A percentile compares a stretch with the other conserved stretches of the same genome.
These are phyloP conservation scores for Talaromyces rugulosus DNA, from an alignment of 2,329 filamentous ascomycete genomes.

Conservation along the genomic window DNA sequence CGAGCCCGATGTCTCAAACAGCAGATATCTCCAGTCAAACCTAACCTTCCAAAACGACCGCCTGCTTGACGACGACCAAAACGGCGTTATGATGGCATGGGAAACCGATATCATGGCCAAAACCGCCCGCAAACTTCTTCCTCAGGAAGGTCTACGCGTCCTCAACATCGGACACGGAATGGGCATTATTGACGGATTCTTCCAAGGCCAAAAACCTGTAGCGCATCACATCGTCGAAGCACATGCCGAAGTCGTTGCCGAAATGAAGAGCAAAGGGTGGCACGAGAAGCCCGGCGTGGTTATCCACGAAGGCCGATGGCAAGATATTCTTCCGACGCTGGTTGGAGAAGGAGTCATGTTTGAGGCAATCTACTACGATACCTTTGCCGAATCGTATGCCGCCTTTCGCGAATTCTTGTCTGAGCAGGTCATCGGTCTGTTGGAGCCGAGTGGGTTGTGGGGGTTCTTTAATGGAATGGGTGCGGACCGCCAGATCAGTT, in stretches of 20 bases:
- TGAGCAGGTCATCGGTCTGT: slow-evolving; percentile 75
- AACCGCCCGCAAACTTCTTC: slow-evolving; percentile 65
- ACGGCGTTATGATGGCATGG: slow-evolving; percentile 94
- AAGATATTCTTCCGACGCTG: slow-evolving; percentile 68
- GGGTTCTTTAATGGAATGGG: slow-evolving; percentile 73
- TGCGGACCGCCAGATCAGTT: slow-evolving; percentile 86
- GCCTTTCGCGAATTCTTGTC: slow-evolving; percentile 83
- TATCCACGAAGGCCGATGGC: slow-evolving; percentile 73
- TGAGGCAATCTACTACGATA: slow-evolving; percentile 95
- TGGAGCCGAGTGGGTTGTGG: slow-evolving; percentile 55
- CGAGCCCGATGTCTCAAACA: slow-evolving; percentile 54
- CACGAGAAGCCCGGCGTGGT: slow-evolving; percentile 56
- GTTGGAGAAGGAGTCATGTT: slow-evolving; percentile 66
- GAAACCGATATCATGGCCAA: slow-evolving; percentile 80
- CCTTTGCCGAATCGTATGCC: slow-evolving; percentile 89
- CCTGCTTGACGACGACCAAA: slow-evolving; percentile 68
- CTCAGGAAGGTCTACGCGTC: slow-evolving; percentile 61
- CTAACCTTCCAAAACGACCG: slow-evolving; percentile 63
- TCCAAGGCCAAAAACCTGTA: slow-evolving; percentile 63
- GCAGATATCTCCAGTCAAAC: slow-evolving; percentile 64
- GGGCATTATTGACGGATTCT: slow-evolving; percentile 79
- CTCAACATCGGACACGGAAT: slow-evolving; percentile 89
- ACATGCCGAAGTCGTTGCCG: slow-evolving; percentile 69
- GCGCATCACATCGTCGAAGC: slow-evolving; percentile 83
- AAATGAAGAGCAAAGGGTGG: slow-evolving; percentile 64